phyloP scores from a whole-genome alignment of 192 early-diverging fungal species.

The Backusella psychrophila region DNA sequence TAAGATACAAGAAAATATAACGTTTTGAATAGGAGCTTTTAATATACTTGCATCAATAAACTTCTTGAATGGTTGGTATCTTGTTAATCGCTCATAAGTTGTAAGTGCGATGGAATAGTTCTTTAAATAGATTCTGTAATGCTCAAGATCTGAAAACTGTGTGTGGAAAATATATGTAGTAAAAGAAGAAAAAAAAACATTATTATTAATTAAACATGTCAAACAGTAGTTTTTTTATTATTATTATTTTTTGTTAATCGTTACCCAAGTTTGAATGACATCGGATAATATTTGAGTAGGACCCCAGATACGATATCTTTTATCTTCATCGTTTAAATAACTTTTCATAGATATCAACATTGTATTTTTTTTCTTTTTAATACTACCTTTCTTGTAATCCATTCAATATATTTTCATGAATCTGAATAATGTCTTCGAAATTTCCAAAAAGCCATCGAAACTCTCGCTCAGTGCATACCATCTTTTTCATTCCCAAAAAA shows the following conservation, averaged over 20 bases:
- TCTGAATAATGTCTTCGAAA: slow-evolving; percentile 13
- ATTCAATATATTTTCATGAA: slow-evolving; percentile 18
- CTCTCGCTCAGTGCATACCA: slow-evolving; percentile 32
- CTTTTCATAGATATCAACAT: background rate
- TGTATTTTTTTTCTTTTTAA: background rate
- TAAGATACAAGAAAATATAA: background rate
- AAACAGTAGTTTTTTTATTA: background rate
- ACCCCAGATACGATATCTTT: slow-evolving; percentile 33
- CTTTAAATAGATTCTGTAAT: slow-evolving; percentile 24
- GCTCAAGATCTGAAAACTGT: slow-evolving; percentile 14
- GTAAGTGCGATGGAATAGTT: slow-evolving; percentile 23
- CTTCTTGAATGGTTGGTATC: slow-evolving; percentile 29
- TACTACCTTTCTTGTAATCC: slow-evolving; percentile 21
- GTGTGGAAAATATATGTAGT: background rate
- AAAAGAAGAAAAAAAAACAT: background rate
- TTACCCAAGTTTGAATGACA: slow-evolving; percentile 26
- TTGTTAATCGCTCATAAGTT: slow-evolving; percentile 23
- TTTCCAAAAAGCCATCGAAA: slow-evolving; percentile 30
- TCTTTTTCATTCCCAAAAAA: slow-evolving; percentile 25
- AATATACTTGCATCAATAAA: slow-evolving; percentile 34
- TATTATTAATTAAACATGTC: background rate
- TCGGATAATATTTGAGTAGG: slow-evolving; percentile 37
- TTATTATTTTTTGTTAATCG: background rate
- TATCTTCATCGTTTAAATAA: slow-evolving; percentile 4
- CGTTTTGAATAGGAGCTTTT: slow-evolving; percentile 1